Conservation (phyloP, 768 basidiomycete species). For the Paxillus ammoniavirescens region DNA sequence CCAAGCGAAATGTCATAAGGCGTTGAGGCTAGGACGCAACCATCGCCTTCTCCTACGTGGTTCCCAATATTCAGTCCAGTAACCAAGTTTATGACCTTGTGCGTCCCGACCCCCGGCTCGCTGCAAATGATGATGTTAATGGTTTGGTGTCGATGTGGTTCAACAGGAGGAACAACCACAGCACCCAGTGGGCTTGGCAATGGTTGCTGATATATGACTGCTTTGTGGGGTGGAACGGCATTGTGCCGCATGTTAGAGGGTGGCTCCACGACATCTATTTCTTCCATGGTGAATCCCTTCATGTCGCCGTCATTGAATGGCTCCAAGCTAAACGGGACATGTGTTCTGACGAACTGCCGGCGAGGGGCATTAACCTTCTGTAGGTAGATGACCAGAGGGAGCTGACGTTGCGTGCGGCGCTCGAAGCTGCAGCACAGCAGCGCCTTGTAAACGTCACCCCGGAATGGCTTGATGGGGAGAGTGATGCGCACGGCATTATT, state of each 20-base stretch:
- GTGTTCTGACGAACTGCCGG: constrained; percentile 13
- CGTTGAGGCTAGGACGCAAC: constrained; percentile 32
- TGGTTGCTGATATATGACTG: background rate
- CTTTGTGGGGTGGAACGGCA: background rate
- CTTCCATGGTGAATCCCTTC: constrained; percentile 9
- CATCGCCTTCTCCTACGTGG: constrained; percentile 23
- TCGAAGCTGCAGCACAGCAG: constrained; percentile 25
- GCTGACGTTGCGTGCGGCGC: constrained; percentile 9
- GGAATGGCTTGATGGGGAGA: constrained; percentile 17
- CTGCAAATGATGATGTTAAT: constrained; percentile 44
- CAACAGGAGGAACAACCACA: constrained; percentile 3
- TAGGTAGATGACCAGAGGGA: constrained; percentile 25
- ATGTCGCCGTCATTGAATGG: constrained; percentile 11
- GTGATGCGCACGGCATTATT: constrained; percentile 22
- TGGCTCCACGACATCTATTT: constrained; percentile 10
- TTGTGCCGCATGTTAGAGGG: background rate
- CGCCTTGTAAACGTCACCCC: constrained; percentile 16
- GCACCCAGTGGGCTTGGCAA: background rate
- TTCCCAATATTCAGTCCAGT: constrained; percentile 11
- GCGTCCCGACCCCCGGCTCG: constrained; percentile 34
- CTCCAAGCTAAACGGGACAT: constrained; percentile 19
- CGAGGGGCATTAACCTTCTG: constrained; percentile 2
- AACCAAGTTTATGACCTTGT: constrained; percentile 29
- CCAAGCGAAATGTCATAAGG: constrained; percentile 24
- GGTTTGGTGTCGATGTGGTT: constrained; percentile 20